Evolutionary conservation across 768 basidiomycete species (phyloP), one percentile per base, ranked within the genome.

Genomic region (Lanmaoa rubissima): DNA sequence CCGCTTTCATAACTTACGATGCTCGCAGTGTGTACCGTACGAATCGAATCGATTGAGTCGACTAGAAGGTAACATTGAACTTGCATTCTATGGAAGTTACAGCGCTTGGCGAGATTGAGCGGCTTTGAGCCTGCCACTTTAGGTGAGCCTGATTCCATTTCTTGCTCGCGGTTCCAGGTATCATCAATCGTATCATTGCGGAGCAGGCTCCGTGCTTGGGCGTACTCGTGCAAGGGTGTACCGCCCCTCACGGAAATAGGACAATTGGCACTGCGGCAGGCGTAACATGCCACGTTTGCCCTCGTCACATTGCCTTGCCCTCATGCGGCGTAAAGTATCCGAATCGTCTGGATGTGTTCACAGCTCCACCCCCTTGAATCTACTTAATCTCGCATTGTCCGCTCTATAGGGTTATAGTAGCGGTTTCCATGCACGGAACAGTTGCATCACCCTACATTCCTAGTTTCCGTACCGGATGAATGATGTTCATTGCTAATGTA

Each of bases 321-420:
- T 48, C 48, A 46, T 52, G 54, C 48, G 54, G 59, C 48, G 47
- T 52, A 55, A 44, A 44, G 21, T 38, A 32, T 61, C 57, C 51
- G 45, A 44, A 19, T 26, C 40, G 12, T 52, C 13, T 47, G 32
- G 17, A 28, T 14, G 48, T 31, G 12, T 44, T 48, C 51, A 45
- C 44, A 32, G 48, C 45, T 52, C 58, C 39, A 38, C 31, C 39
- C 34, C 57, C 53, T 62, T 62, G 48, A 60, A 49, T 41, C 54
- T 65, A 50, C 62, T 48, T 36, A 40, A 67, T 69, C 21, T 51
- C 28, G 60, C 63, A 60, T 65, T 65, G 65, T 69, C 40, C 52
- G 57, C 65, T 61, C 31, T 19, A 62, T 57, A 35, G 55, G 68
- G 67, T 36, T 62, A 69, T 56, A 58, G 64, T 46, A 45, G 21